Base-by-base conservation (phyloP, 1,139 yeast genomes). In the Yamadazyma songkhlaensis region DNA sequence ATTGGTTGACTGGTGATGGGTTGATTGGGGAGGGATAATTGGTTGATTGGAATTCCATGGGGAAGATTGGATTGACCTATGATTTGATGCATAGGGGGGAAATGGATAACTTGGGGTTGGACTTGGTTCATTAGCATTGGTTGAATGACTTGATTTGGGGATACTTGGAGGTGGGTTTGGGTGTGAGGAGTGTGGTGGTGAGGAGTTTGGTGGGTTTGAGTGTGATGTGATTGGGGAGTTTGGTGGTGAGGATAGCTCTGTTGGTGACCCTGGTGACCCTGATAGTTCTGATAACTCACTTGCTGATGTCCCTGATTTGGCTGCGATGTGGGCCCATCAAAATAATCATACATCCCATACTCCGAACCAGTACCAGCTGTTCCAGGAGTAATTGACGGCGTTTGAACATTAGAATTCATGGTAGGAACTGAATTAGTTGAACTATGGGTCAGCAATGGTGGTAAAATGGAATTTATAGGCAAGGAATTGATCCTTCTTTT, bases 321-420 rank as follows among this genome's bases (percentile, higher is more conserved):
- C 4, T 17, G 20, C 20, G n/a, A n/a, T n/a, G n/a, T n/a, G n/a
- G n/a, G n/a, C n/a, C n/a, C 9, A 25, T 29, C 12, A 23, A 24
- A 24, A 17, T 23, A 31, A 25, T 31, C 34, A 17, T 31, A 27
- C 30, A 20, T 26, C 32, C 29, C n/a, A 29, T 34, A 34, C 14
- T 37, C 32, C 5, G 39, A 38, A 20, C 14, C 40, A 37, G 40
- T 15, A 26, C 37, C 37, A 14, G 40, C 37, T 34, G 40, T 25
- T 30, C 37, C 37, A 26, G 31, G 29, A 27, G 39, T 29, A 10
- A 33, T 25, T 5, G 39, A 17, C 9, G 35, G 30, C 13, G 35
- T 26, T 6, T 6, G 14, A 3, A 31, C 10, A n/a, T 8, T 17
- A 3, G 25, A 10, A 13, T 13, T 30, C 25, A 21, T 20, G 13